Percentiles rank a stretch among this genome's conserved stretches.
Evolutionary conservation across 371 early-diverging fungal species (phyloP).

Genomic region (Mucor racemosus): DNA sequence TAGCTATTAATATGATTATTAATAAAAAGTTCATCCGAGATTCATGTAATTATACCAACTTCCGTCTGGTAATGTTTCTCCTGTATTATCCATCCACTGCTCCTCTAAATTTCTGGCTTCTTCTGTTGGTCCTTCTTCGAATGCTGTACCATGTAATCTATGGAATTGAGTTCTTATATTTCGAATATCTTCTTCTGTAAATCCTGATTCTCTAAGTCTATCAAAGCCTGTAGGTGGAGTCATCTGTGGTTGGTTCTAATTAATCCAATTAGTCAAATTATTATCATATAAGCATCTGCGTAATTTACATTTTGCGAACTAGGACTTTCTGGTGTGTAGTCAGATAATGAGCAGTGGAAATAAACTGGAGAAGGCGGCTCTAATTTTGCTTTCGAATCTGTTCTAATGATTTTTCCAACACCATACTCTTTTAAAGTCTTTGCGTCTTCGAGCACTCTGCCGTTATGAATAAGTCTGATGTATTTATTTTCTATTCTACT

Average conservation of each 20-base stretch:
- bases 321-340: conserved; percentile 37
- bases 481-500: conserved; percentile 42
- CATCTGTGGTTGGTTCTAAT: conserved; percentile 36
- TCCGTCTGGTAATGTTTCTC: conserved; percentile 62
- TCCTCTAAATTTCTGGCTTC: conserved; percentile 63
- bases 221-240: conserved; percentile 68
- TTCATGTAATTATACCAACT: conserved; percentile 33
- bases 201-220: conserved; percentile 71
- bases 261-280: background rate
- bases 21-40: background rate
- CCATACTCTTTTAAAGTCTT: conserved; percentile 35
- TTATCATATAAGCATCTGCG: background rate
- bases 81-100: conserved; percentile 75
- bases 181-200: conserved; percentile 71
- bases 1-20: conserved; percentile 22
- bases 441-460: conserved; percentile 51
- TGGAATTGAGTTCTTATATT: conserved; percentile 72
- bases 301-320: conserved; percentile 25
- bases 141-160: conserved; percentile 41
- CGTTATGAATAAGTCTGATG: conserved; percentile 61
- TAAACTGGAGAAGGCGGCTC: conserved; percentile 43
- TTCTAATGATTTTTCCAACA: conserved; percentile 36
- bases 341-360: conserved; percentile 54
- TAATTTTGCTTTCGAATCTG: conserved; percentile 37
- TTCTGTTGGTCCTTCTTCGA: conserved; percentile 27